Evolutionary conservation across 352 stramenopile species (phyloP).

Genomic region (Phytophthora sojae): DNA sequence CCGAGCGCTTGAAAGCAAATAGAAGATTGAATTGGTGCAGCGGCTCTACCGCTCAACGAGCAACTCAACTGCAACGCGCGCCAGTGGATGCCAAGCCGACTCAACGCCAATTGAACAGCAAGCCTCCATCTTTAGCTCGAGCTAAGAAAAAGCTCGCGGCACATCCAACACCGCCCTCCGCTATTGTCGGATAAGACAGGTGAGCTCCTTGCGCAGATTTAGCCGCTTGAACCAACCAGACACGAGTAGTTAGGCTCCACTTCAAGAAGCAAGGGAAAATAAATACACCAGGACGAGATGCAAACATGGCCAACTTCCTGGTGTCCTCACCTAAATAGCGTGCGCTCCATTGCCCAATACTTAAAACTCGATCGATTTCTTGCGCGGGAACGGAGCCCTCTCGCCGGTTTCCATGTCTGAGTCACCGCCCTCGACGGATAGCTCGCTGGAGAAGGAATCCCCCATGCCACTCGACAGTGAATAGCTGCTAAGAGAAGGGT

Average conservation of each 20-base stretch:
- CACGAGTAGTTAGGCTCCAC: background rate
- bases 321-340: constrained; percentile 18
- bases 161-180: constrained; percentile 8
- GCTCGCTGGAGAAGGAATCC: constrained; percentile 52
- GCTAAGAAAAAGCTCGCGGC: constrained; percentile 20
- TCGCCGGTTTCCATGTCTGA: constrained; percentile 30
- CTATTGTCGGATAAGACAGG: constrained; percentile 20
- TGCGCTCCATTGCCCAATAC: constrained; percentile 13
- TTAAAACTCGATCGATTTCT: constrained; percentile 65
- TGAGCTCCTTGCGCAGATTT: constrained; percentile 16
- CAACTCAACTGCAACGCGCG: constrained; percentile 3
- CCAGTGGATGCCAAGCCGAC: background rate
- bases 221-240: constrained; percentile 4
- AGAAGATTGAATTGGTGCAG: constrained; percentile 31
- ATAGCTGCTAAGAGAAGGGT: constrained; percentile 35
- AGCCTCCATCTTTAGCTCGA: constrained; percentile 22
- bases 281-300: constrained; percentile 10
- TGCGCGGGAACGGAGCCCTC: constrained; percentile 37
- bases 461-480: constrained; percentile 35
- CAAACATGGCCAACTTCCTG: background rate
- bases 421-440: constrained; percentile 37
- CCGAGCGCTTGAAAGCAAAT: constrained; percentile 31
- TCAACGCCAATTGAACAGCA: background rate
- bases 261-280: constrained; percentile 1
- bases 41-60: constrained; percentile 19